phyloP scores from a whole-genome alignment of 1,139 yeast species.

The Candida sp. region DNA sequence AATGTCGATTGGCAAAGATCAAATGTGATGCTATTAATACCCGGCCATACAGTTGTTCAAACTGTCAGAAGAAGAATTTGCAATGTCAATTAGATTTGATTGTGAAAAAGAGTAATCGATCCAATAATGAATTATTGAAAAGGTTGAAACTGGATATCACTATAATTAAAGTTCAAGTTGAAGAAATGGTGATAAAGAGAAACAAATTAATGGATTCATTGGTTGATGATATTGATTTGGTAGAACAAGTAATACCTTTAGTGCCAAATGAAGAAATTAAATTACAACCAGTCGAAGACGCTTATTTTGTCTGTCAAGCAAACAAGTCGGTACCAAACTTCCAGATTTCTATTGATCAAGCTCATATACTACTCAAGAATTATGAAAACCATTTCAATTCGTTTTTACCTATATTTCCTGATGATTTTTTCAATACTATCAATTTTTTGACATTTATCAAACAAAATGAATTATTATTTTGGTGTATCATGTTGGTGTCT shows the following conservation, averaged over 20 bases:
- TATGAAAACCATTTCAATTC: constrained; percentile 31
- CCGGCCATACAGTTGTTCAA: constrained; percentile 55
- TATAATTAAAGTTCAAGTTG: constrained; percentile 21
- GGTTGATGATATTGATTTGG: constrained; percentile 8
- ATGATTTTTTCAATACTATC: constrained; percentile 27
- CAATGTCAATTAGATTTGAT: constrained; percentile 50
- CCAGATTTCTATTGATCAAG: constrained; percentile 24
- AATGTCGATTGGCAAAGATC: constrained; percentile 65
- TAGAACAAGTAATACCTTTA: constrained; percentile 1
- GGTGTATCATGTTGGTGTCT: constrained; percentile 40
- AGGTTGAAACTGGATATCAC: constrained; percentile 28
- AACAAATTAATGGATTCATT: constrained; percentile 21
- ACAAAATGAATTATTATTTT: constrained; percentile 38
- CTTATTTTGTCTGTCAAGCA: constrained; percentile 4
- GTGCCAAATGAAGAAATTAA: not conserved
- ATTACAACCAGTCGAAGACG: constrained; percentile 1
- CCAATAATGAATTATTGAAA: constrained; percentile 28
- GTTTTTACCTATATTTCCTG: constrained; percentile 42
- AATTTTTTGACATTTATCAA: constrained; percentile 18
- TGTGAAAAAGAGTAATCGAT: constrained; percentile 22
- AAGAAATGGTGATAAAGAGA: constrained; percentile 19
- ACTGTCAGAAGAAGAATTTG: constrained; percentile 49
- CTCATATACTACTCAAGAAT: constrained; percentile 23
- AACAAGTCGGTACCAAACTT: constrained; percentile 15
- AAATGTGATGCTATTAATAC: constrained; percentile 56